Base-by-base conservation (phyloP, 805 yeast genomes). In the Metschnikowia chrysomelidarum region DNA sequence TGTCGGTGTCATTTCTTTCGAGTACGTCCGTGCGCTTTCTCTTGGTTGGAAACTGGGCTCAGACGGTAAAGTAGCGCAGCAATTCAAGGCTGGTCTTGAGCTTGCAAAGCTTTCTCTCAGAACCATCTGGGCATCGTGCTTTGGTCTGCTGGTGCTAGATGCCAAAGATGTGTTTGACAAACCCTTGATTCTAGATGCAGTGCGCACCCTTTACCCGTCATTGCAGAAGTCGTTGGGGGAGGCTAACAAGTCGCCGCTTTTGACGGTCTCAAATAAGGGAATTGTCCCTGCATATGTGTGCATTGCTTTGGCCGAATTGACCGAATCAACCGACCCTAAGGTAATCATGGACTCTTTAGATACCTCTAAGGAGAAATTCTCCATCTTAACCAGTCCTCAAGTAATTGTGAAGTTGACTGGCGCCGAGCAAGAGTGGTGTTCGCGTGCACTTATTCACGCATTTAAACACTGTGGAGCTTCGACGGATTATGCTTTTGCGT, bases 61-160 rank as follows among this genome's bases (percentile, higher is more conserved):
- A 17, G 40, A 32, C 4, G 32, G 22, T 7, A 33, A 36, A 13
- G 40, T 63, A 34, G 28, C 59, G 49, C 34, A 56, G 33, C 43
- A 51, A 29, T 54, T 85, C 20, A 59, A 57, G n/a, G 59, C 67
- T 12, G 96, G 96, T 0, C 60, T 87, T 10, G 54, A 60, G 10
- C 89, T 85, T 24, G 71, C 83, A 49, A 85, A 84, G 46, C 58
- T 71, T 9, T 73, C 73, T 20, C 57, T 85, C 16, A 74, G 82
- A 46, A 77, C 76, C 50, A 60, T 76, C 14, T 91, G 97, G 97
- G 70, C 73, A 36, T 51, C 68, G 23, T 58, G 75, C 22, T 51
- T 82, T 11, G 80, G 77, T 4, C 46, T 54, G 5, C 36, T 44
- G 32, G 32, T 70, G 2, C 34, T 51, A 19, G 24, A 27, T 8